Evolutionary conservation across 2,329 filamentous ascomycete genomes (phyloP).

Genomic region (Xylaria sp.): DNA sequence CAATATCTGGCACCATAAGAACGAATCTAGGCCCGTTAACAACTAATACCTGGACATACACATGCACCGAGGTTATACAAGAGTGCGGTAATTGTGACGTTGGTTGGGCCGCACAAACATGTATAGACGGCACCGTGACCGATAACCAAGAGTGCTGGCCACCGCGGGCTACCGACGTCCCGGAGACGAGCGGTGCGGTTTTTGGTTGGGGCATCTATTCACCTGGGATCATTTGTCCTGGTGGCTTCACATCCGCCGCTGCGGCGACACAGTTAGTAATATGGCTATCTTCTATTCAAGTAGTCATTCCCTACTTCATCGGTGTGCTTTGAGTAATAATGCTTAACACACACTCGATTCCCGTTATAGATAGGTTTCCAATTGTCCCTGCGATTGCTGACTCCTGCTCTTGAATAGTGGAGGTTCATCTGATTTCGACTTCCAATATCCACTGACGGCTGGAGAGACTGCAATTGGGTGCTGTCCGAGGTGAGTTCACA

Average conservation of each 20-base stretch:
- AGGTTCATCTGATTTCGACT: constrained; percentile 25
- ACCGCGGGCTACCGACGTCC: constrained; percentile 23
- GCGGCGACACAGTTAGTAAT: constrained; percentile 18
- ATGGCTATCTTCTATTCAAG: no score
- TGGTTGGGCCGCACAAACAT: constrained; percentile 36
- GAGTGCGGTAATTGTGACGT: constrained; percentile 12
- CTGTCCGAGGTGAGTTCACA: constrained; percentile 34
- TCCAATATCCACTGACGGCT: constrained; percentile 28
- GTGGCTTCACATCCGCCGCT: constrained; percentile 32
- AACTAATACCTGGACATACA: constrained; percentile 43
- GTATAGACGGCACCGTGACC: constrained; percentile 9
- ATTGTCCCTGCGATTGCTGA: neutral
- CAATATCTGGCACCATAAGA: constrained; percentile 35
- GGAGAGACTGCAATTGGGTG: constrained; percentile 37
- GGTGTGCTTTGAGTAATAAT: neutral
- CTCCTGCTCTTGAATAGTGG: constrained; percentile 10
- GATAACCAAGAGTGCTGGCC: constrained; percentile 37
- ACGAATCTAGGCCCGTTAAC: constrained; percentile 51
- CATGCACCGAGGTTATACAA: constrained; percentile 33
- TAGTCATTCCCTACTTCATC: constrained; percentile 3
- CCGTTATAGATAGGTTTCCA: neutral
- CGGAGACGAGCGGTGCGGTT: constrained; percentile 18
- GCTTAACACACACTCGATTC: neutral
- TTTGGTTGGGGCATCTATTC: constrained; percentile 37
- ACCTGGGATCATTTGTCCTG: constrained; percentile 34